Conservation (phyloP, 2,329 filamentous ascomycete species). For the Cladophialophora immunda region DNA sequence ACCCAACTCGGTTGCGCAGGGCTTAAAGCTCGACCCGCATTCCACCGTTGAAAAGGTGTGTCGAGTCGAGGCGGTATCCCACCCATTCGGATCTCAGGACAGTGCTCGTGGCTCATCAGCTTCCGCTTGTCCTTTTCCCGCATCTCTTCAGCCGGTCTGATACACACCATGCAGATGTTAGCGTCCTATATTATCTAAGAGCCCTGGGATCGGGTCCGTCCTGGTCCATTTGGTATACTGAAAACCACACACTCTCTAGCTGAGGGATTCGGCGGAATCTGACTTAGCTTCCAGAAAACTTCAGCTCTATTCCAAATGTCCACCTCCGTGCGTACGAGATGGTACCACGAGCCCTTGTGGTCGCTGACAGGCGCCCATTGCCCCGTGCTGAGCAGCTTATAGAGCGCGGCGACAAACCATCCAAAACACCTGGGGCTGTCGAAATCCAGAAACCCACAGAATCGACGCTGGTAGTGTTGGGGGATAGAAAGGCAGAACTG, state of each 20-base stretch:
- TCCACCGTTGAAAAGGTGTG: conserved; percentile 7
- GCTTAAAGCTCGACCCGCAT: neutral
- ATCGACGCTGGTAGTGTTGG: neutral
- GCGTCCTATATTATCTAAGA: conserved; percentile 16
- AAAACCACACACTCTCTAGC: neutral
- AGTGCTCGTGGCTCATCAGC: neutral
- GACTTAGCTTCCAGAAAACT: neutral
- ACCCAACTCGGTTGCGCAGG: neutral
- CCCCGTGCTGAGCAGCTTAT: conserved; percentile 1
- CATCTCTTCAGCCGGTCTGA: conserved; percentile 2
- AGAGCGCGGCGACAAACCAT: neutral
- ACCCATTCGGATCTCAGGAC: conserved; percentile 1
- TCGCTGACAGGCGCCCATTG: conserved; percentile 22
- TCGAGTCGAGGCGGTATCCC: conserved; percentile 9
- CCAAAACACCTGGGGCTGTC: neutral
- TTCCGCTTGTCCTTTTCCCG: neutral
- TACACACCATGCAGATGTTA: neutral
- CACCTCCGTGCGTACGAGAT: conserved; percentile 13
- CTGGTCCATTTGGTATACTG: conserved; percentile 4
- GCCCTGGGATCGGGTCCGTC: neutral
- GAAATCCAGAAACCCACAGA: neutral
- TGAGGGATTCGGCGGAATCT: conserved; percentile 5
- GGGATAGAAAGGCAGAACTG: neutral
- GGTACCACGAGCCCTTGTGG: conserved; percentile 25
- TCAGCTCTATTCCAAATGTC: conserved; percentile 16